Conservation (phyloP, 495 filamentous ascomycete genomes). For the Astrothelium macrocarpum region DNA sequence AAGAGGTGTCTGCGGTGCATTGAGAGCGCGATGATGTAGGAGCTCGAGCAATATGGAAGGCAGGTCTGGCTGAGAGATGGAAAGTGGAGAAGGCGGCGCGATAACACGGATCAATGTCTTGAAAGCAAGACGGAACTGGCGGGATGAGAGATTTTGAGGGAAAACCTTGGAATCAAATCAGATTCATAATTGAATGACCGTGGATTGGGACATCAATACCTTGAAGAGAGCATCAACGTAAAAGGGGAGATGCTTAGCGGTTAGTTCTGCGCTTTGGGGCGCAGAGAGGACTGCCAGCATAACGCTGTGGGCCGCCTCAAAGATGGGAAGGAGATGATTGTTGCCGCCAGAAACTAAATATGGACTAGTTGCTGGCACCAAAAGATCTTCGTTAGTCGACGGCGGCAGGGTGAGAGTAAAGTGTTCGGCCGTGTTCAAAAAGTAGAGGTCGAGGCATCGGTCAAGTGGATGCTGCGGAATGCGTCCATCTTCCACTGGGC, state of each 20-base stretch:
- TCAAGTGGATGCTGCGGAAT: slow-evolving; percentile 70
- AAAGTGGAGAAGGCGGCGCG: slow-evolving; percentile 68
- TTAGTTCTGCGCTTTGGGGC: slow-evolving; percentile 61
- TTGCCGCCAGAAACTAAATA: slow-evolving; percentile 64
- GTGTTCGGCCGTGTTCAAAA: slow-evolving; percentile 82
- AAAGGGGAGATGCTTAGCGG: slow-evolving; percentile 66
- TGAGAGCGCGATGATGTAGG: slow-evolving; percentile 55
- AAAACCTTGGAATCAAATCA: slow-evolving; percentile 46
- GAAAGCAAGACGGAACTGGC: slow-evolving; percentile 91
- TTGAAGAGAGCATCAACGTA: slow-evolving; percentile 79
- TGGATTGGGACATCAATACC: slow-evolving; percentile 27
- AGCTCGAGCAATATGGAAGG: slow-evolving; percentile 75
- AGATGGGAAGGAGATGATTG: slow-evolving; percentile 53
- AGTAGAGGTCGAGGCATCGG: slow-evolving; percentile 77
- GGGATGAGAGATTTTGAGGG: slow-evolving; percentile 67
- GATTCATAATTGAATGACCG: not conserved
- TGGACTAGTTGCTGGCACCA: slow-evolving; percentile 62
- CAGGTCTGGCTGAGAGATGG: slow-evolving; percentile 61
- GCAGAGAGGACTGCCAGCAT: slow-evolving; percentile 75
- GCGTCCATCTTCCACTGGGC: slow-evolving; percentile 45
- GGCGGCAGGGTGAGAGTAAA: slow-evolving; percentile 63
- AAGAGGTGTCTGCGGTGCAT: slow-evolving; percentile 46
- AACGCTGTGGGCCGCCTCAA: slow-evolving; percentile 85
- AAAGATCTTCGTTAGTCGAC: slow-evolving; percentile 56
- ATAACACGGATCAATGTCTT: slow-evolving; percentile 78